A percentile compares a stretch with the other conserved stretches of the same genome.
Evolutionary conservation across 805 yeast species (phyloP).

Genomic region (Naumovozyma dairenensis): DNA sequence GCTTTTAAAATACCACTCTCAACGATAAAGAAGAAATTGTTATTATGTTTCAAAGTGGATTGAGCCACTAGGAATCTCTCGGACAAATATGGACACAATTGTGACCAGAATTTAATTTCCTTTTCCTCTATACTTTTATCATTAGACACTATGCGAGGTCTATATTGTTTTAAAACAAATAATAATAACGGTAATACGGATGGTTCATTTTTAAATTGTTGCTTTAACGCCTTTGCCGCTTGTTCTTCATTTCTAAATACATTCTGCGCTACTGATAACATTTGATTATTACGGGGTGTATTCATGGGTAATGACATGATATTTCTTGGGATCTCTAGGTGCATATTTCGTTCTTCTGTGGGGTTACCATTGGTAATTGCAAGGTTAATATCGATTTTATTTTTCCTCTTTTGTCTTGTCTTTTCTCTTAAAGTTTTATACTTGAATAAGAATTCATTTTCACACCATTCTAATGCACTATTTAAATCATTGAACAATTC

Average conservation of each 20-base stretch:
- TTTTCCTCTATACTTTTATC: constrained; percentile 27
- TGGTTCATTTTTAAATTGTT: constrained; percentile 10
- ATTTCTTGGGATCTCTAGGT: constrained; percentile 2
- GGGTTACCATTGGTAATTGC: not conserved
- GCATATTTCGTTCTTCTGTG: not conserved
- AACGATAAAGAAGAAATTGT: constrained; percentile 41
- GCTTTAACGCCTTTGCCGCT: constrained; percentile 15
- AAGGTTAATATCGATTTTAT: not conserved
- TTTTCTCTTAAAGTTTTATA: constrained; percentile 29
- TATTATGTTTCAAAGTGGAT: constrained; percentile 29
- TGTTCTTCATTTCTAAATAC: constrained; percentile 25
- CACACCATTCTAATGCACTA: constrained; percentile 93
- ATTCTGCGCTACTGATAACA: constrained; percentile 32
- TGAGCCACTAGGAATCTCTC: constrained; percentile 43
- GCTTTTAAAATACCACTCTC: constrained; percentile 47
- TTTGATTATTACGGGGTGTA: constrained; percentile 35
- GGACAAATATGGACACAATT: constrained; percentile 46
- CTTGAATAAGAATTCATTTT: constrained; percentile 62
- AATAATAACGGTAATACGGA: constrained; percentile 24
- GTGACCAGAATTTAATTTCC: constrained; percentile 51
- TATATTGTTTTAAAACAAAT: constrained; percentile 22
- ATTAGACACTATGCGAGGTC: constrained; percentile 20
- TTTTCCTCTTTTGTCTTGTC: constrained; percentile 4
- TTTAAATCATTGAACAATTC: constrained; percentile 70
- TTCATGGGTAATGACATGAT: constrained; percentile 19